A percentile compares a stretch with the other conserved stretches of the same genome.
These are phyloP conservation scores for Naganishia kalamii DNA, from an alignment of 768 basidiomycete species.

Conservation along the genomic window DNA sequence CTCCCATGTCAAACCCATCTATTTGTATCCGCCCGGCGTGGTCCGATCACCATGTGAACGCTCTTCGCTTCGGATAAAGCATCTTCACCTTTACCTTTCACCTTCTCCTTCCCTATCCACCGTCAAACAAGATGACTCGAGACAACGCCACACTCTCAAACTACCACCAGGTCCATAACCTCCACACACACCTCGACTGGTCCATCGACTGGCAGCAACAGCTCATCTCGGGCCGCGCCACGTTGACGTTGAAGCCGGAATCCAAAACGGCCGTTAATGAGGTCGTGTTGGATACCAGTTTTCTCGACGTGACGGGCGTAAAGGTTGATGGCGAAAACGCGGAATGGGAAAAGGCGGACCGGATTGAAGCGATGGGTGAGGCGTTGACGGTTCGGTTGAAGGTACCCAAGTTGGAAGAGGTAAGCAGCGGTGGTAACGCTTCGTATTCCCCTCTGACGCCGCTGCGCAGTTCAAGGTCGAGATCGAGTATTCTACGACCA, in stretches of 20 bases:
- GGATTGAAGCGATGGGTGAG: conserved; percentile 62
- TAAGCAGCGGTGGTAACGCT: not conserved
- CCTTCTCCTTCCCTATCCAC: not conserved
- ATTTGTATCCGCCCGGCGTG: not conserved
- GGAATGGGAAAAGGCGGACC: conserved; percentile 25
- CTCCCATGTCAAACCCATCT: no score
- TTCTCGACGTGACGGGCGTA: conserved; percentile 57
- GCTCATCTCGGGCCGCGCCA: conserved; percentile 60
- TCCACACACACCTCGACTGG: conserved; percentile 72
- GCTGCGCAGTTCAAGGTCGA: conserved; percentile 50
- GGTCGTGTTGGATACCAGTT: conserved; percentile 62
- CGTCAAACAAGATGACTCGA: conserved; percentile 55
- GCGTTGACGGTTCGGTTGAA: conserved; percentile 61
- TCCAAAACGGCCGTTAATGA: conserved; percentile 50
- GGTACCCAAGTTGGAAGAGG: conserved; percentile 41
- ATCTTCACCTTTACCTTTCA: not conserved
- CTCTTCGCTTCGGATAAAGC: not conserved
- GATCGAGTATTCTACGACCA: conserved; percentile 67
- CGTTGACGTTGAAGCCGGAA: conserved; percentile 58
- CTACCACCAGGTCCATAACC: conserved; percentile 61
- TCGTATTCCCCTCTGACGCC: conserved; percentile 29
- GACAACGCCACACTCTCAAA: conserved; percentile 69
- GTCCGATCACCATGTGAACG: not conserved
- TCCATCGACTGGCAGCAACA: conserved; percentile 62
- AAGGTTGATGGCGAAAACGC: conserved; percentile 54